Conservation (phyloP, 2,329 filamentous ascomycete genomes). For the Torrubiella hemipterigena region DNA sequence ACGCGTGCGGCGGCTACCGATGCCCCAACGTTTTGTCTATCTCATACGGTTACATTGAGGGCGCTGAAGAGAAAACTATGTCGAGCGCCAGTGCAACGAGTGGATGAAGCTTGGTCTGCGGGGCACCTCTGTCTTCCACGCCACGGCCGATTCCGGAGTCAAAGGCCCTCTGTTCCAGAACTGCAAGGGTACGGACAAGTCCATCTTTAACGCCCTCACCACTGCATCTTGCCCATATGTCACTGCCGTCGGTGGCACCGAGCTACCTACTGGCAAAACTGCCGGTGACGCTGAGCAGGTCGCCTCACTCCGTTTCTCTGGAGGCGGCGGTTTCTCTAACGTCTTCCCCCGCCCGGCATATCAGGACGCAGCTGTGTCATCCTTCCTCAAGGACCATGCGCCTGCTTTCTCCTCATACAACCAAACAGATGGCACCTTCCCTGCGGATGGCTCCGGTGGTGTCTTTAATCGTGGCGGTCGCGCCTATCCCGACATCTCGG, state of each 20-base stretch:
- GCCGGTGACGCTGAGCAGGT: constrained; percentile 31
- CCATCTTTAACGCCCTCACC: constrained; percentile 20
- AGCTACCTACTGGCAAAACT: constrained; percentile 26
- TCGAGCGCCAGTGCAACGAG: constrained; percentile 24
- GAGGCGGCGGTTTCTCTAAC: constrained; percentile 18
- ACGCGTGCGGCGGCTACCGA: background rate
- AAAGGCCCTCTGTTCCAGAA: constrained; percentile 7
- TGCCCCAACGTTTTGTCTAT: background rate
- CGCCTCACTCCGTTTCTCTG: constrained; percentile 31
- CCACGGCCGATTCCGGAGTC: constrained; percentile 26
- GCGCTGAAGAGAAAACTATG: background rate
- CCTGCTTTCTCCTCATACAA: constrained; percentile 17
- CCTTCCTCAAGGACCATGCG: constrained; percentile 22
- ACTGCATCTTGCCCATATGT: constrained; percentile 30
- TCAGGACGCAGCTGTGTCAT: constrained; percentile 25
- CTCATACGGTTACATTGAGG: background rate
- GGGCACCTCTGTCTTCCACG: constrained; percentile 27
- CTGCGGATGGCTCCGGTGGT: constrained; percentile 17
- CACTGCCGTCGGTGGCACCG: constrained; percentile 36
- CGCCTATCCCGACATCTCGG: constrained; percentile 24
- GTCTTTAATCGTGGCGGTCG: constrained; percentile 26
- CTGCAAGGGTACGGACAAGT: constrained; percentile 8
- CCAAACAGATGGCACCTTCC: constrained; percentile 21
- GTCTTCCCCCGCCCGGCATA: constrained; percentile 33
- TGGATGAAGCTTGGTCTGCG: constrained; percentile 33